Base-by-base conservation (phyloP, 2,329 filamentous ascomycete genomes). In the Bipolaris oryzae region DNA sequence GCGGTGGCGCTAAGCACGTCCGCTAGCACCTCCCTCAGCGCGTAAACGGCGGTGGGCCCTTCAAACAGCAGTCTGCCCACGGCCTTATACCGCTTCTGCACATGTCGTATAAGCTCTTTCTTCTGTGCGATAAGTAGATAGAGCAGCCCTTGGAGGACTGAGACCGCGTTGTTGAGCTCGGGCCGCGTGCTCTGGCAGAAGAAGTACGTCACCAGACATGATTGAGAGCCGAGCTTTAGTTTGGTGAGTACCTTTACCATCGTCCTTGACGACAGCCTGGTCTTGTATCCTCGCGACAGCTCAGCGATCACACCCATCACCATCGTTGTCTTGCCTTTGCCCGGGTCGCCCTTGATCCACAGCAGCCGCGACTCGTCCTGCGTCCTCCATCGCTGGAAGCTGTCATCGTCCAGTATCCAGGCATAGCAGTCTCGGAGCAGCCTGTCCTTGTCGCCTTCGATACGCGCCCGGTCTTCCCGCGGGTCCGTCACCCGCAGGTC, bases 71-170 rank as follows among this genome's bases (percentile, higher is more conserved):
- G 37, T 49, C 68, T 68, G 1, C 78, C 78, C 0, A 60, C 63
- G 2, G 56, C 7, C 4, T 79, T 67, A 38, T 80, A 78, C 37
- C 69, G 66, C 13, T 68, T 63, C 34, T 35, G 34, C 13, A 35
- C 7, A n/a, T n/a, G n/a, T n/a, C n/a, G n/a, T n/a, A n/a, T n/a
- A n/a, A n/a, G n/a, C n/a, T n/a, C n/a, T n/a, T n/a, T n/a, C n/a
- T n/a, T n/a, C n/a, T n/a, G n/a, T n/a, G n/a, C n/a, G n/a, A n/a
- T 50, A 0, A 84, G 68, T 7, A 77, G 33, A 39, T 73, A 81
- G 0, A 82, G 71, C 0, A 84, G 68, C 0, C 81, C 79, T 0
- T 77, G 73, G 1, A 83, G 58, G 0, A 82, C 75, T 0, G 78
- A 69, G 0, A 61, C 70, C 0, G 76, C 76, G 43, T 63, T 78